Evolutionary conservation across 108 stramenopile genomes (phyloP).

Genomic region (Pseudonitzschia multistriata): DNA sequence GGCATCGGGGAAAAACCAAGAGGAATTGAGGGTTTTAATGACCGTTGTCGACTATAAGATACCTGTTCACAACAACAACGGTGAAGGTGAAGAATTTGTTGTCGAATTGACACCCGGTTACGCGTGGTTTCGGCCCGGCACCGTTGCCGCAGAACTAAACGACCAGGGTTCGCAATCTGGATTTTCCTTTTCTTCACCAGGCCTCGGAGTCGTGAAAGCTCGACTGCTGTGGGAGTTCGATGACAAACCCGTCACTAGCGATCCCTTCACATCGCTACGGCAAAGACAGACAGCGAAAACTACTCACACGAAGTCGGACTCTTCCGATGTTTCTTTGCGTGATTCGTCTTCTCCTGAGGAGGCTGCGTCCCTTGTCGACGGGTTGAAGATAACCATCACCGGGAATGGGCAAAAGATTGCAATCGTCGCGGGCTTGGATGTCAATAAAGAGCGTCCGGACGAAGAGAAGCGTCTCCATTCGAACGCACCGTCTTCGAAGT

Average conservation of each 20-base stretch:
- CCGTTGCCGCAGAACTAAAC: background rate
- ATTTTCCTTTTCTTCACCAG: conserved; percentile 5
- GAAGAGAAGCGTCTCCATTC: background rate
- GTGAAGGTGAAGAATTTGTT: background rate
- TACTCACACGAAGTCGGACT: background rate
- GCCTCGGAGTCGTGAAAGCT: background rate
- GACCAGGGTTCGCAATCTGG: background rate
- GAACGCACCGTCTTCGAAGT: background rate
- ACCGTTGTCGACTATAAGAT: background rate
- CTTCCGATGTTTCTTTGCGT: background rate
- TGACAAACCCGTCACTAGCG: background rate
- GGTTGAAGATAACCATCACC: background rate
- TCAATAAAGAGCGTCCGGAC: background rate
- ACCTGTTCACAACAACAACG: background rate
- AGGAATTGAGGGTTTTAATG: background rate
- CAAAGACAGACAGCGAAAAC: background rate
- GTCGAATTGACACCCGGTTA: background rate
- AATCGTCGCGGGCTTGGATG: background rate
- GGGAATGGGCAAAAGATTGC: background rate
- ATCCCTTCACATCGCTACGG: background rate
- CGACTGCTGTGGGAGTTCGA: background rate
- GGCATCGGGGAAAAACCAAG: background rate
- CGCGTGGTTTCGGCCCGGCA: conserved; percentile 13
- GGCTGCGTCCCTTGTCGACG: background rate
- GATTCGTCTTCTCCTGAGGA: background rate